phyloP scores from a whole-genome alignment of 2,329 filamentous ascomycete genomes.

The Stylonectria norvegica region DNA sequence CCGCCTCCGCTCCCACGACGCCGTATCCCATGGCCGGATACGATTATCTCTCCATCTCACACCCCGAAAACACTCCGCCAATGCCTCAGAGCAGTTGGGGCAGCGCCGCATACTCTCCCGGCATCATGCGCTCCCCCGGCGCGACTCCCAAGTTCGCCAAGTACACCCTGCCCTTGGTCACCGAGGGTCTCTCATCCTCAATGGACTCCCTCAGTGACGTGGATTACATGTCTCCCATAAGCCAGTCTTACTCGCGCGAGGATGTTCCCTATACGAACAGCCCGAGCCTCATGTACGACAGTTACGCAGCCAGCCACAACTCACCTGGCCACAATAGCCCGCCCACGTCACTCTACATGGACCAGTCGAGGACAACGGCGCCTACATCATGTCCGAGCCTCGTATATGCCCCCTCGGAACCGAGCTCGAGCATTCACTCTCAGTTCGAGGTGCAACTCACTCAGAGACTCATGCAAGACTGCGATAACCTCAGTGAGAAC shows the following conservation, averaged over 20 bases:
- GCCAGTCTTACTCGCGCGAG: slow-evolving; percentile 55
- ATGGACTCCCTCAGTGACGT: slow-evolving; percentile 60
- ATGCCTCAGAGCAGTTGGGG: slow-evolving; percentile 44
- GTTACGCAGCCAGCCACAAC: slow-evolving; percentile 46
- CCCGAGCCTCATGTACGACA: slow-evolving; percentile 56
- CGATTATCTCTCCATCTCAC: slow-evolving; percentile 52
- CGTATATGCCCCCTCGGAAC: slow-evolving; percentile 58
- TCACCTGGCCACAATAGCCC: slow-evolving; percentile 56
- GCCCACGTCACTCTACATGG: slow-evolving; percentile 52
- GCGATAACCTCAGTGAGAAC: slow-evolving; percentile 53
- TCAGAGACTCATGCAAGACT: slow-evolving; percentile 52
- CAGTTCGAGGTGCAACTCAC: slow-evolving; percentile 56
- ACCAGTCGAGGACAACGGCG: slow-evolving; percentile 45
- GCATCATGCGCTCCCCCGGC: slow-evolving; percentile 33
- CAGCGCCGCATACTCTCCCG: slow-evolving; percentile 45
- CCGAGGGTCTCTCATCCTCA: slow-evolving; percentile 51
- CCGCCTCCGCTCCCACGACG: slow-evolving; percentile 44
- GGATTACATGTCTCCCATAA: slow-evolving; percentile 60
- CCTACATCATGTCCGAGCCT: slow-evolving; percentile 60
- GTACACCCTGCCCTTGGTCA: slow-evolving; percentile 44
- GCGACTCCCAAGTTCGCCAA: slow-evolving; percentile 41
- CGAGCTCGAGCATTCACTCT: slow-evolving; percentile 57
- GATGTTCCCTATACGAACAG: slow-evolving; percentile 56
- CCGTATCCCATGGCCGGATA: slow-evolving; percentile 36
- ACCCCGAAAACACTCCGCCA: slow-evolving; percentile 41